Conservation (phyloP, 2,329 filamentous ascomycete species). For the Aspergillus sergii region DNA sequence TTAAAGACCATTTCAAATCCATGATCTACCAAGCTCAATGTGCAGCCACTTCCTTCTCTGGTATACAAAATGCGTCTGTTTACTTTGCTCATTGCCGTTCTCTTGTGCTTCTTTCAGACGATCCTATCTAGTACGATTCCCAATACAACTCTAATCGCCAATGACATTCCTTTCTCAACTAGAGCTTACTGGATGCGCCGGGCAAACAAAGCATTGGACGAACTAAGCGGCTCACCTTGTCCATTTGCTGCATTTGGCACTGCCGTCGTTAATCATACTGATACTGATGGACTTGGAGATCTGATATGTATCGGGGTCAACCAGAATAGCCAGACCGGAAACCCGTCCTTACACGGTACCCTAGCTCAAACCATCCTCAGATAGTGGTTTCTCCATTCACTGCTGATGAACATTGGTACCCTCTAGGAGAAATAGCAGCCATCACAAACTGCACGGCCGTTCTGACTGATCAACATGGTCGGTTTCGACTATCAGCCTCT, state of each 20-base stretch:
- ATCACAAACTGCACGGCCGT: constrained; percentile 57
- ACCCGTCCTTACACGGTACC: constrained; percentile 1
- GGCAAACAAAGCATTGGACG: constrained; percentile 50
- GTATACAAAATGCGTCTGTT: not conserved
- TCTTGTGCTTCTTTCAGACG: not conserved
- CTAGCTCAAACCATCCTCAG: not conserved
- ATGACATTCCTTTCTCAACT: constrained; percentile 33
- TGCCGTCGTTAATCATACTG: constrained; percentile 60
- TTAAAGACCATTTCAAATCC: not conserved
- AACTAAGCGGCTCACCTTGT: constrained; percentile 49
- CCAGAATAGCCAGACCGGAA: not conserved
- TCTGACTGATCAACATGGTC: constrained; percentile 47
- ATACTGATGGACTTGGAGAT: constrained; percentile 30
- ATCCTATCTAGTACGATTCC: not conserved
- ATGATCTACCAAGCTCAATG: not conserved
- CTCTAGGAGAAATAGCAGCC: constrained; percentile 55
- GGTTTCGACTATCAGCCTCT: constrained; percentile 46
- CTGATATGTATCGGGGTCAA: not conserved
- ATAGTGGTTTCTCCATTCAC: constrained; percentile 38
- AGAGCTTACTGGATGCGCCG: constrained; percentile 57
- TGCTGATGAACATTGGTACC: not conserved
- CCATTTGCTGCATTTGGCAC: constrained; percentile 58
- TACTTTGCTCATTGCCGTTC: not conserved
- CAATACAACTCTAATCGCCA: not conserved
- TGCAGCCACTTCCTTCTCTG: not conserved